These are phyloP conservation scores for Ophiostoma ips DNA, from an alignment of 2,329 filamentous ascomycete genomes.

Conservation along the genomic window DNA sequence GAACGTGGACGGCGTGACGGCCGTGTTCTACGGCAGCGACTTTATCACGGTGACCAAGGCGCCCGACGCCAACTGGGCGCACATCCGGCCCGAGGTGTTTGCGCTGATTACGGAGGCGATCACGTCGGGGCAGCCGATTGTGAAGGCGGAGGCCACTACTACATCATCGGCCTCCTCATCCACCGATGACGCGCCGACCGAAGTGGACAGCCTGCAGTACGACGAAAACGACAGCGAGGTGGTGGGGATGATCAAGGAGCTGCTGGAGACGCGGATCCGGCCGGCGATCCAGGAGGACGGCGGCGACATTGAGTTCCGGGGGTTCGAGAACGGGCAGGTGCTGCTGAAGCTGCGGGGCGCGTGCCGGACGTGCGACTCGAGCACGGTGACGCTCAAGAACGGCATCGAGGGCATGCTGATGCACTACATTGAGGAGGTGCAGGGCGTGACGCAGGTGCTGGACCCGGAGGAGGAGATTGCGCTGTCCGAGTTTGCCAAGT, in stretches of 20 bases:
- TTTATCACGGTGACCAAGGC: slow-evolving; percentile 97
- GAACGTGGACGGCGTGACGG: slow-evolving; percentile 87
- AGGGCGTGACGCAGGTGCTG: slow-evolving; percentile 79
- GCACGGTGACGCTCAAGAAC: slow-evolving; percentile 91
- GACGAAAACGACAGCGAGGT: slow-evolving; percentile 88
- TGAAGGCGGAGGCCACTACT: slow-evolving; percentile 49
- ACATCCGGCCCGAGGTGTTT: slow-evolving; percentile 92
- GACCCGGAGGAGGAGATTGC: slow-evolving; percentile 87
- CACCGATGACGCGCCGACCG: slow-evolving; percentile 28
- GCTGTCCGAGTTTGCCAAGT: slow-evolving; percentile 77
- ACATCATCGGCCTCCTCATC: slow-evolving; percentile 18
- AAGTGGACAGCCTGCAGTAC: slow-evolving; percentile 59
- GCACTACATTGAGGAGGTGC: slow-evolving; percentile 94
- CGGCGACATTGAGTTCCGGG: slow-evolving; percentile 89
- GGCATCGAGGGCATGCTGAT: slow-evolving; percentile 98
- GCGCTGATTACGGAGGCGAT: slow-evolving; percentile 87
- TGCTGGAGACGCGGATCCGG: slow-evolving; percentile 86
- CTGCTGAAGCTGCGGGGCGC: slow-evolving; percentile 77
- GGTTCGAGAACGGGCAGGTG: slow-evolving; percentile 79
- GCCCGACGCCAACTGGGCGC: slow-evolving; percentile 77
- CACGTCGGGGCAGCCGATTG: slow-evolving; percentile 68
- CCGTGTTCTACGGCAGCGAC: slow-evolving; percentile 85
- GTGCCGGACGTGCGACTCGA: slow-evolving; percentile 91
- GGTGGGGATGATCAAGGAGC: slow-evolving; percentile 95
- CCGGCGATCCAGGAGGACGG: slow-evolving; percentile 96